A percentile compares a stretch with the other conserved stretches of the same genome.
Conservation (phyloP, 2,329 filamentous ascomycete species). For the Teratosphaeria gauchensis region DNA sequence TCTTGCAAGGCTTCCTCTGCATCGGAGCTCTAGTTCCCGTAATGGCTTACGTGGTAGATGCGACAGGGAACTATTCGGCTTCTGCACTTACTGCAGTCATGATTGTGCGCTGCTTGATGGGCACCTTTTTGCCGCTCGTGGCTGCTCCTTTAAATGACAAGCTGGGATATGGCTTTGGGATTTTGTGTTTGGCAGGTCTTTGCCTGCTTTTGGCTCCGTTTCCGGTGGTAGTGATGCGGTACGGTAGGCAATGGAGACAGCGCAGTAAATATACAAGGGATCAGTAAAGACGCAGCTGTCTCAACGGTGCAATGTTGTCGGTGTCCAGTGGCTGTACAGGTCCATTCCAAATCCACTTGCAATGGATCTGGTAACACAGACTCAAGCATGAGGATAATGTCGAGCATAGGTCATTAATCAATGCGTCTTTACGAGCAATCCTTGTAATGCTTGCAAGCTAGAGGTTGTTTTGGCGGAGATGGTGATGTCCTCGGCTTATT, state of each 20-base stretch:
- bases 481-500: not conserved
- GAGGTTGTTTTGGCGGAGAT: too few relatives aligned
- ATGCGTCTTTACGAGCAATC: too few relatives aligned
- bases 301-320: not conserved
- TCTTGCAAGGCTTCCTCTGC: conserved; percentile 39
- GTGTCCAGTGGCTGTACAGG: too few relatives aligned
- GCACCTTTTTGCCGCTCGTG: conserved; percentile 37
- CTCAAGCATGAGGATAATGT: too few relatives aligned
- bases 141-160: conserved; percentile 31
- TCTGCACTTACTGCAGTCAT: conserved; percentile 36
- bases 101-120: conserved; percentile 34
- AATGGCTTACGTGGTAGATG: conserved; percentile 37
- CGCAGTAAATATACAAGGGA: conserved; percentile 14
- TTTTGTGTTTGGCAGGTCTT: conserved; percentile 14
- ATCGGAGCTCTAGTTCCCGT: conserved; percentile 37
- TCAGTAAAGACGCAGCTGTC: not conserved
- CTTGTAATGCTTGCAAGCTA: too few relatives aligned
- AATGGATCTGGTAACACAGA: too few relatives aligned
- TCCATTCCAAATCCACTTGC: too few relatives aligned
- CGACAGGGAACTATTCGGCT: conserved; percentile 37
- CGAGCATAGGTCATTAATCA: too few relatives aligned
- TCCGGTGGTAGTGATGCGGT: conserved; percentile 18
- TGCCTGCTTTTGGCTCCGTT: conserved; percentile 18
- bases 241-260: conserved; percentile 18
- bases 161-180: conserved; percentile 34